Conservation (phyloP, 306 rosid species). For the Prosopis cineraria region DNA sequence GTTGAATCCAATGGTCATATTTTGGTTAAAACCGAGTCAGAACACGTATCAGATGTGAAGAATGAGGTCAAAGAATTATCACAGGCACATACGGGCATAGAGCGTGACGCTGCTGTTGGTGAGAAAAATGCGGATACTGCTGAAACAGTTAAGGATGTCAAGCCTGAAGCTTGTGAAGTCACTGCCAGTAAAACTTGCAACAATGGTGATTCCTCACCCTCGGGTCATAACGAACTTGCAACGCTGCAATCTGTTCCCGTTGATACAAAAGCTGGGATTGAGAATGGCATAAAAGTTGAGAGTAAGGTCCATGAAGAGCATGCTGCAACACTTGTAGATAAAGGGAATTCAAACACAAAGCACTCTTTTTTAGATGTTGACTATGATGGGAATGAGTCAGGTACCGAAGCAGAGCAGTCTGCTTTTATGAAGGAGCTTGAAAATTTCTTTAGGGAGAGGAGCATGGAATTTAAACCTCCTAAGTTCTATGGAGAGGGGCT, state of each 20-base stretch:
- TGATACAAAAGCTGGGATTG: slow-evolving; percentile 40
- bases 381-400: slow-evolving; percentile 84
- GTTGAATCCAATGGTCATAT: slow-evolving; percentile 34
- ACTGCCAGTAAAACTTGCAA: slow-evolving; percentile 36
- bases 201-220: slow-evolving; percentile 33
- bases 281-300: slow-evolving; percentile 42
- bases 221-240: slow-evolving; percentile 41
- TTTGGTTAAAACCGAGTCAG: slow-evolving; percentile 37
- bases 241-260: slow-evolving; percentile 43
- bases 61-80: slow-evolving; percentile 40
- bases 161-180: slow-evolving; percentile 51
- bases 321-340: slow-evolving; percentile 46
- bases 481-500: slow-evolving; percentile 96
- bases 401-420: slow-evolving; percentile 89
- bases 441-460: slow-evolving; percentile 82
- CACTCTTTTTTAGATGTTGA: slow-evolving; percentile 60
- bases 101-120: slow-evolving; percentile 24
- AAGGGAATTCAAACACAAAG: slow-evolving; percentile 58
- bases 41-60: slow-evolving; percentile 39
- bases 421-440: slow-evolving; percentile 90
- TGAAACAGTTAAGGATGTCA: slow-evolving; percentile 42
- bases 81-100: slow-evolving; percentile 22
- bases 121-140: slow-evolving; percentile 35
- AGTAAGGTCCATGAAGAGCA: slow-evolving; percentile 52
- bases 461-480: slow-evolving; percentile 93